These are phyloP conservation scores for Venturia nashicola DNA, from an alignment of 2,329 filamentous ascomycete species.

Conservation along the genomic window DNA sequence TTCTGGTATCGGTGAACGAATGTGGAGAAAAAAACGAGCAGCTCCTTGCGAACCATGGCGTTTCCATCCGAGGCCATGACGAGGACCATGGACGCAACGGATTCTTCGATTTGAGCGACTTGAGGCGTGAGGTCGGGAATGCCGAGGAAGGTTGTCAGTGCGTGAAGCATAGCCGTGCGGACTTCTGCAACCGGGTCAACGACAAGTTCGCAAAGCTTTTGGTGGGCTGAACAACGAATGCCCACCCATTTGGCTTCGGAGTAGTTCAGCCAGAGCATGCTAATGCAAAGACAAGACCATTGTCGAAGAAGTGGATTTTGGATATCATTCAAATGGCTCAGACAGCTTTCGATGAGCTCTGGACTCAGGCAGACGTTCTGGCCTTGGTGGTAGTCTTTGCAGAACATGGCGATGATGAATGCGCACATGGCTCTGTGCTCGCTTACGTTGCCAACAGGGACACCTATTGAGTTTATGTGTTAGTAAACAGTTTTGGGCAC, in stretches of 20 bases:
- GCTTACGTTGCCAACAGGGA: constrained; percentile 76
- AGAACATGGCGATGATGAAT: constrained; percentile 94
- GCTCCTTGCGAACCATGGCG: constrained; percentile 83
- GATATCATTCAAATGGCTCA: constrained; percentile 70
- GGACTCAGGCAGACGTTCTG: constrained; percentile 84
- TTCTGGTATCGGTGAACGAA: constrained; percentile 84
- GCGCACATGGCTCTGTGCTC: constrained; percentile 99
- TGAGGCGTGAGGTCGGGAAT: constrained; percentile 88
- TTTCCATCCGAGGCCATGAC: constrained; percentile 91
- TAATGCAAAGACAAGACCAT: constrained; percentile 92
- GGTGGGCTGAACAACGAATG: constrained; percentile 77
- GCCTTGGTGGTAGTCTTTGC: constrained; percentile 84
- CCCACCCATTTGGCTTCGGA: constrained; percentile 92
- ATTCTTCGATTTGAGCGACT: constrained; percentile 81
- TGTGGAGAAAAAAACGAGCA: constrained; percentile 85
- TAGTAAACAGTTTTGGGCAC: background rate
- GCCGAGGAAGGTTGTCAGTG: constrained; percentile 84
- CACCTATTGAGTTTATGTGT: constrained; percentile 27
- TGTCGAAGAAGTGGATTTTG: constrained; percentile 83
- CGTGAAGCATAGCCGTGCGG: constrained; percentile 82
- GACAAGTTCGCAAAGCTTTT: constrained; percentile 66
- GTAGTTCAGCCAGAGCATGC: constrained; percentile 84
- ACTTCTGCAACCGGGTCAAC: constrained; percentile 87
- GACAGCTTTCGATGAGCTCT: constrained; percentile 79
- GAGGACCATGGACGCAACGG: constrained; percentile 75